phyloP scores from a whole-genome alignment of 2,329 filamentous ascomycete genomes.

The Dendrostoma leiphaemia region DNA sequence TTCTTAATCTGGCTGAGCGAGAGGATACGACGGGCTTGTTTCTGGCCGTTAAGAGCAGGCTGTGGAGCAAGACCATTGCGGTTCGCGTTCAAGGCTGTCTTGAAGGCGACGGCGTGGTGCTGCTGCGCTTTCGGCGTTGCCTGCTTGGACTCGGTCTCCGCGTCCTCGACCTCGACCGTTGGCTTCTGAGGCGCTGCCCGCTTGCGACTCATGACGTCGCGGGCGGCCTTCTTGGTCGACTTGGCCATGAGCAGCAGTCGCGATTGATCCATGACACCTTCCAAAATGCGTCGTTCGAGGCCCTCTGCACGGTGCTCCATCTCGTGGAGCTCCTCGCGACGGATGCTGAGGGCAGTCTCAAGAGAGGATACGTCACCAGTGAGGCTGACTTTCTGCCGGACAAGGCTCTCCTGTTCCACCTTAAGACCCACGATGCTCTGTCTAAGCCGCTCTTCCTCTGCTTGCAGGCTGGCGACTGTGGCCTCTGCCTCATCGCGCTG shows the following conservation, averaged over 20 bases:
- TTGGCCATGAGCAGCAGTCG: slow-evolving; percentile 82
- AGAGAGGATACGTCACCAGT: slow-evolving; percentile 85
- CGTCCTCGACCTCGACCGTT: slow-evolving; percentile 21
- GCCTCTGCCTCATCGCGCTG: slow-evolving; percentile 63
- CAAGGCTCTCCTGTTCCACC: slow-evolving; percentile 71
- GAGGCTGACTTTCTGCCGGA: slow-evolving; percentile 74
- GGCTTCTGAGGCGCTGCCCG: slow-evolving; percentile 44
- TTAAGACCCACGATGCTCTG: slow-evolving; percentile 58
- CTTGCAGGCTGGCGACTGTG: slow-evolving; percentile 45
- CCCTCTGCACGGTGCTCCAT: slow-evolving; percentile 90
- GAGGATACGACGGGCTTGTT: slow-evolving; percentile 70
- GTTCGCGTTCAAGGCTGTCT: slow-evolving; percentile 54
- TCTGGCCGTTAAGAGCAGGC: slow-evolving; percentile 30
- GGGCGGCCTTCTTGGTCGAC: slow-evolving; percentile 41
- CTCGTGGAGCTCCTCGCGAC: slow-evolving; percentile 83
- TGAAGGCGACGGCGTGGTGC: slow-evolving; percentile 37
- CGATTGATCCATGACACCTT: slow-evolving; percentile 95
- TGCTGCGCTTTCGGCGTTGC: slow-evolving; percentile 3
- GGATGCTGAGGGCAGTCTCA: slow-evolving; percentile 83
- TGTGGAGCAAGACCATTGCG: slow-evolving; percentile 47
- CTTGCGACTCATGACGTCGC: slow-evolving; percentile 59
- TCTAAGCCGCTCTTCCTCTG: slow-evolving; percentile 52
- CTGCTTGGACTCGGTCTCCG: slow-evolving; percentile 27
- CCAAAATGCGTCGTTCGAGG: slow-evolving; percentile 87
- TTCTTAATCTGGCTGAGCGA: slow-evolving; percentile 90